Percentiles rank a stretch among this genome's conserved stretches.
Evolutionary conservation across 192 early-diverging fungal genomes (phyloP).

Genomic region (Coemansia furcata): DNA sequence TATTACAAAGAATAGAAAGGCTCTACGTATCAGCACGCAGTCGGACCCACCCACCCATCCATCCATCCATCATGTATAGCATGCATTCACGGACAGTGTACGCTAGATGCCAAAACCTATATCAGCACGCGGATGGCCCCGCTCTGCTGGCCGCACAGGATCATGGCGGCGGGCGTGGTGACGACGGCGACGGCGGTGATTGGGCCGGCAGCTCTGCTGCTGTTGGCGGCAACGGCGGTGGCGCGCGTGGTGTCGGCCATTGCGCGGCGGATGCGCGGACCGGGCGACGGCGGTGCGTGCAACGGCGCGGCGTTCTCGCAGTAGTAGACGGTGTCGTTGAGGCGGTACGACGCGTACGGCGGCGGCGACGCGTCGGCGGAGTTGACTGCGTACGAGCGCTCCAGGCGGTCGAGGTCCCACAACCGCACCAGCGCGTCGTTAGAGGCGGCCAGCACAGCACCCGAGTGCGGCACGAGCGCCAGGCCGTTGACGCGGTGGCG

Average conservation of each 20-base stretch:
- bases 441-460: neutral
- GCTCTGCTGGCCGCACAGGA: slow-evolving; percentile 36
- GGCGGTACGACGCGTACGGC: slow-evolving; percentile 42
- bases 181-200: slow-evolving; percentile 30
- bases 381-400: slow-evolving; percentile 71
- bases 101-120: slow-evolving; percentile 3
- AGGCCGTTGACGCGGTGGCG: slow-evolving; percentile 62
- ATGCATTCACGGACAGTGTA: neutral
- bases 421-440: slow-evolving; percentile 86
- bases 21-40: too few species aligned
- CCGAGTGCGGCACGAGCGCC: slow-evolving; percentile 58
- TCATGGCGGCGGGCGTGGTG: slow-evolving; percentile 25
- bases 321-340: slow-evolving; percentile 46
- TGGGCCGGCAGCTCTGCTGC: slow-evolving; percentile 24
- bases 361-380: slow-evolving; percentile 8
- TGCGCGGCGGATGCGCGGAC: slow-evolving; percentile 9
- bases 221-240: slow-evolving; percentile 19
- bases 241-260: slow-evolving; percentile 3
- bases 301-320: slow-evolving; percentile 35
- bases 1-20: too few species aligned
- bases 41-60: too few species aligned
- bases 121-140: slow-evolving; percentile 29
- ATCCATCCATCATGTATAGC: too few species aligned
- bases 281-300: slow-evolving; percentile 12
- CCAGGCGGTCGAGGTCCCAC: slow-evolving; percentile 70